Base-by-base conservation (phyloP, 2,329 filamentous ascomycete species). In the Cercospora sesami region DNA sequence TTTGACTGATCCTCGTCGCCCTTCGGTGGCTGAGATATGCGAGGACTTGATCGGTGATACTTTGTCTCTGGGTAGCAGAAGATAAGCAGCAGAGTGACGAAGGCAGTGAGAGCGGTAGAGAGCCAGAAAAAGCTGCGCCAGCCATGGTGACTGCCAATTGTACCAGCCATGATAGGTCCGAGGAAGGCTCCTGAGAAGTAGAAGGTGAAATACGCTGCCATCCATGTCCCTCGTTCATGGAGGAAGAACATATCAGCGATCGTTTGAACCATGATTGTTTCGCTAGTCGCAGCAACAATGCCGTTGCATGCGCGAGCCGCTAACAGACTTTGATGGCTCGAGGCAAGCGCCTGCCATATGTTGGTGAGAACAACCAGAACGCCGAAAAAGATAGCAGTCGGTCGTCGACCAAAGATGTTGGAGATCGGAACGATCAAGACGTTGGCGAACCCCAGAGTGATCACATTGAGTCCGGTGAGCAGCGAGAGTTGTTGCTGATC, bases 91-190 rank as follows among this genome's bases (percentile, higher is more conserved):
- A 82, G 30, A 8, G 81, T 78, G 5, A 79, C 78, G 71, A 82
- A 80, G 6, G 73, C 77, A 2, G 79, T 76, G 5, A 83, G 73
- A 0, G 75, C 81, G 1, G 78, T 77, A 3, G 80, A 80, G 4
- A 83, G 77, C 81, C 81, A 83, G 76, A 83, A 83, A 73, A 83
- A 83, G 12, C 78, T 81, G 59, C 80, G 73, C 82, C 82, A 83
- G 51, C 81, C 80, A 66, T 82, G 76, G 21, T 69, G 79, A 10
- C 75, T 76, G 21, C 78, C 80, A 36, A 83, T 82, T 45, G 76
- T 75, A 5, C 81, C 81, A 23, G 78, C 76, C 77, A 83, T 82
- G 64, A 83, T 79, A 1, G 81, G 80, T 3, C 81, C 81, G 1
- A 83, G 73, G 69, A 82, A 82, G 6, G 80, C 77, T 9, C 81